phyloP scores from a whole-genome alignment of 2,329 filamentous ascomycete genomes.

The Fulvia fulva region DNA sequence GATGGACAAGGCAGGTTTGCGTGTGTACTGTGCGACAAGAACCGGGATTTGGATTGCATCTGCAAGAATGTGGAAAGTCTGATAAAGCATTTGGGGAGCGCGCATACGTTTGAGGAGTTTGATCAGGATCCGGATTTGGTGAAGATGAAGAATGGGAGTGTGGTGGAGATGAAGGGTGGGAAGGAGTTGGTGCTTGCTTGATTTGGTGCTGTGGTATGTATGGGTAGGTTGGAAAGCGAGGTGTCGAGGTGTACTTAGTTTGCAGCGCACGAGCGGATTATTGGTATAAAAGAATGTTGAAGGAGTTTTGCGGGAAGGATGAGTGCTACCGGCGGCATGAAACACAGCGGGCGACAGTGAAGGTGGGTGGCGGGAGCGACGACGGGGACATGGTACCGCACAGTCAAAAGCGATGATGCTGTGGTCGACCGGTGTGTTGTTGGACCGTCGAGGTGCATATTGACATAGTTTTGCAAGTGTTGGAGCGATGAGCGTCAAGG shows the following conservation, averaged over 20 bases:
- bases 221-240: neutral
- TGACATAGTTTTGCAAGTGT: too few species aligned
- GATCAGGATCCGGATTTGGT: conserved; percentile 23
- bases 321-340: too few species aligned
- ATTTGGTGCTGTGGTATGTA: neutral
- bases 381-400: too few species aligned
- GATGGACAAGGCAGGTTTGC: conserved; percentile 20
- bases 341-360: too few species aligned
- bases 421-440: too few species aligned
- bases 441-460: too few species aligned
- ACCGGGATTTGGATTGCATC: conserved; percentile 20
- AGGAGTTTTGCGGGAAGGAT: too few species aligned
- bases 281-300: too few species aligned
- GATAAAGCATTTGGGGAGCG: conserved; percentile 24
- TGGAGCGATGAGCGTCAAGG: too few species aligned
- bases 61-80: conserved; percentile 23
- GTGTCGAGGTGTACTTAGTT: neutral
- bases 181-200: conserved; percentile 20
- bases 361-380: too few species aligned
- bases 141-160: conserved; percentile 18
- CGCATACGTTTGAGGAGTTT: conserved; percentile 24
- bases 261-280: neutral
- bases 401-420: too few species aligned
- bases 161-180: conserved; percentile 10
- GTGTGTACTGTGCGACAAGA: conserved; percentile 22